Conservation (phyloP, 1,284 basidiomycete species). For the Trametes pubescens region DNA sequence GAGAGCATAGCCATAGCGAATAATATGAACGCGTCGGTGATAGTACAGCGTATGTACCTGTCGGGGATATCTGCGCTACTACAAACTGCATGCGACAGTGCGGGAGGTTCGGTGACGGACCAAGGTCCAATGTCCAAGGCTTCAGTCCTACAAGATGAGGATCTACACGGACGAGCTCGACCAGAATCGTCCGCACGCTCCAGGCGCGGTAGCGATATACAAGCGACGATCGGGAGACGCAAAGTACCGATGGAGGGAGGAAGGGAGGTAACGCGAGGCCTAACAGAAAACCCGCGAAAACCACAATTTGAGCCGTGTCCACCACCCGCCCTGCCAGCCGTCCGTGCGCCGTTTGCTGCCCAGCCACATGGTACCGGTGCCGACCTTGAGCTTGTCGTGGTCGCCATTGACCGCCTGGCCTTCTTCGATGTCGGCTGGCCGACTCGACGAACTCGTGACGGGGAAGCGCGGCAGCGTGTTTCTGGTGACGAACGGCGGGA, state of each 20-base stretch:
- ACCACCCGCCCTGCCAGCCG: slow-evolving; percentile 77
- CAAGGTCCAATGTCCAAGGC: slow-evolving; percentile 18
- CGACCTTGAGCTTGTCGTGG: slow-evolving; percentile 64
- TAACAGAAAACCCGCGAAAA: slow-evolving; percentile 72
- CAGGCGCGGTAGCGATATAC: slow-evolving; percentile 19
- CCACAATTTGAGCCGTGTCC: slow-evolving; percentile 76
- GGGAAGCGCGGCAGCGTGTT: slow-evolving; percentile 72
- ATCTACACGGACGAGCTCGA: slow-evolving; percentile 24
- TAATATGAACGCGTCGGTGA: slow-evolving; percentile 27
- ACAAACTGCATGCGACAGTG: slow-evolving; percentile 8
- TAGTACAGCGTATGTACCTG: slow-evolving; percentile 33
- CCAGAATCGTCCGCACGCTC: slow-evolving; percentile 23
- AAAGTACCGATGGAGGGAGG: background rate
- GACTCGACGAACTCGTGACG: slow-evolving; percentile 40
- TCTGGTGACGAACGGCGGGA: slow-evolving; percentile 73
- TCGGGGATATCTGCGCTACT: slow-evolving; percentile 9
- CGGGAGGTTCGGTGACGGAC: slow-evolving; percentile 16
- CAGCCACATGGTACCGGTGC: slow-evolving; percentile 78
- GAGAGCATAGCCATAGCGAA: slow-evolving; percentile 28
- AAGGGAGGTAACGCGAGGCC: slow-evolving; percentile 1
- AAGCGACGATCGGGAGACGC: background rate
- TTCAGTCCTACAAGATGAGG: slow-evolving; percentile 16
- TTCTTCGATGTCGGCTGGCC: slow-evolving; percentile 66
- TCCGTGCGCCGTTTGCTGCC: slow-evolving; percentile 61
- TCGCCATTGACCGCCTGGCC: slow-evolving; percentile 62